These are phyloP conservation scores for Delonix regia DNA, from an alignment of 306 rosid species.

Conservation along the genomic window DNA sequence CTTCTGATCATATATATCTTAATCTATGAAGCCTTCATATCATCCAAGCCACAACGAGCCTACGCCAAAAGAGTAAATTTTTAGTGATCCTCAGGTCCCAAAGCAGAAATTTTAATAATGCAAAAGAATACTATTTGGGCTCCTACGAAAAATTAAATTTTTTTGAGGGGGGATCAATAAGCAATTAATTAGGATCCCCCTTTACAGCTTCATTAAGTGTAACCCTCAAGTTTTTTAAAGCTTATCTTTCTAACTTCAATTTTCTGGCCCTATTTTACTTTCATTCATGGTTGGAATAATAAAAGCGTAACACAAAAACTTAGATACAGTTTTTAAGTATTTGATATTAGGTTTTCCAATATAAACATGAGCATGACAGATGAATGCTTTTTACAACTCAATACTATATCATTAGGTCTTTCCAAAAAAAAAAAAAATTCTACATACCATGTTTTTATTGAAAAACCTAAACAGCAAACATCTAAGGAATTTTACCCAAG, in stretches of 20 bases:
- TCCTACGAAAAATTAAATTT: not conserved
- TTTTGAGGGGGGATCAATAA: not conserved
- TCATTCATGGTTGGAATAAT: not conserved
- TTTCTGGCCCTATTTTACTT: not conserved
- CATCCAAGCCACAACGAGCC: conserved; percentile 91
- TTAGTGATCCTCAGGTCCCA: conserved; percentile 24
- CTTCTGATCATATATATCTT: conserved; percentile 8
- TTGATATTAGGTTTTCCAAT: too few relatives aligned
- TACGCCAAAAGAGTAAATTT: conserved; percentile 42
- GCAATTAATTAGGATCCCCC: not conserved
- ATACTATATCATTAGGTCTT: too few relatives aligned
- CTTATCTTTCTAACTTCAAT: not conserved
- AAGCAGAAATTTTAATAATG: not conserved
- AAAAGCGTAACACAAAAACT: not conserved
- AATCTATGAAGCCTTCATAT: conserved; percentile 69
- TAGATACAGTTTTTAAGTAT: too few relatives aligned
- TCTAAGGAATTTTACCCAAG: too few relatives aligned
- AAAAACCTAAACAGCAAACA: too few relatives aligned
- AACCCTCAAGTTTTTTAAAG: not conserved
- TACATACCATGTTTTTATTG: too few relatives aligned
- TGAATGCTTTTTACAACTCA: too few relatives aligned
- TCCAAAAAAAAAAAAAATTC: too few relatives aligned
- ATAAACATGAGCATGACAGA: too few relatives aligned
- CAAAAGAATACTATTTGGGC: not conserved
- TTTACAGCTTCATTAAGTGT: not conserved